A percentile compares a stretch with the other conserved stretches of the same genome.
phyloP scores from a whole-genome alignment of 1,139 yeast genomes.

The Geotrichum australiense region DNA sequence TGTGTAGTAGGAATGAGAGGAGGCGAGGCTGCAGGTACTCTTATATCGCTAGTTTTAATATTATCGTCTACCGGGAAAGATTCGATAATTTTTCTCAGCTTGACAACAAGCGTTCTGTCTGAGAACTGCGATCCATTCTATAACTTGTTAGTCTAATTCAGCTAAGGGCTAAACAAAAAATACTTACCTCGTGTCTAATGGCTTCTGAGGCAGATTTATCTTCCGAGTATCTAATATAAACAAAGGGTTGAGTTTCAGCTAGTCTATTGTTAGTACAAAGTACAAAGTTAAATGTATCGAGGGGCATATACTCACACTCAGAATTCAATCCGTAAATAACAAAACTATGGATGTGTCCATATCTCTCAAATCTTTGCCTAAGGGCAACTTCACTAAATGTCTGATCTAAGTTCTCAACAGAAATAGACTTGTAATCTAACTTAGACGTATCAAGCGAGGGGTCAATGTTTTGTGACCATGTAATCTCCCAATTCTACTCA shows the following conservation, averaged over 20 bases:
- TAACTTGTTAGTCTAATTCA: neutral
- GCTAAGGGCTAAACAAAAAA: neutral
- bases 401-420: constrained; percentile 12
- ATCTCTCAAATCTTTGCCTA: constrained; percentile 16
- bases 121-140: constrained; percentile 10
- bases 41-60: constrained; percentile 15
- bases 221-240: constrained; percentile 13
- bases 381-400: constrained; percentile 13
- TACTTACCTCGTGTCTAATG: constrained; percentile 10
- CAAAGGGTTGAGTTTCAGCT: constrained; percentile 8
- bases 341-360: constrained; percentile 15
- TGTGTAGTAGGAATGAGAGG: constrained; percentile 13
- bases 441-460: constrained; percentile 15
- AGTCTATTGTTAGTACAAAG: neutral
- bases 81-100: constrained; percentile 8
- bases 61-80: constrained; percentile 19
- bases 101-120: constrained; percentile 6
- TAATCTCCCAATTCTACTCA: constrained; percentile 17
- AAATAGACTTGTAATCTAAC: constrained; percentile 16
- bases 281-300: neutral
- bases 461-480: constrained; percentile 19
- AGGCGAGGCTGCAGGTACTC: constrained; percentile 19
- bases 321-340: constrained; percentile 12
- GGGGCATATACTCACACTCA: constrained; percentile 1
- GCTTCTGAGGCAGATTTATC: constrained; percentile 12